Base-by-base conservation (phyloP, 495 filamentous ascomycete species). In the Lophium mytilinum region DNA sequence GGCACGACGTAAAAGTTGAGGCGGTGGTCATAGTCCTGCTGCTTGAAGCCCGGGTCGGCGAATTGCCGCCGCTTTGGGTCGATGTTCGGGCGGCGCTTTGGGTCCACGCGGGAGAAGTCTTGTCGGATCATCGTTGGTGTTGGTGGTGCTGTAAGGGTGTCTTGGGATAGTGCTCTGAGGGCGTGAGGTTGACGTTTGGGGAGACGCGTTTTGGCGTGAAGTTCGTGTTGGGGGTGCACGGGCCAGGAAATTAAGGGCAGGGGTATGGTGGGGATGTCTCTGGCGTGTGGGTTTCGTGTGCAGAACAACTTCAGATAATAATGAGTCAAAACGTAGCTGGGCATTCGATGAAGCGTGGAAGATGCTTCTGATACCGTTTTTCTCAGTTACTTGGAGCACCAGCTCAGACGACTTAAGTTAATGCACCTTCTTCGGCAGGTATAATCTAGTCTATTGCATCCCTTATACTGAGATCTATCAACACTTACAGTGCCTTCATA, bases 1-100 rank as follows among this genome's bases (percentile, higher is more conserved):
- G 94, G 91, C 18, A 78, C 77, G 24, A 80, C 78, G 74, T 99
- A 99, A 73, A 96, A 88, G 76, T 92, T 99, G 63, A 99, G 78
- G 52, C 90, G 85, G 72, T 93, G 80, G 14, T 82, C 79, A 68
- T 96, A 99, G 34, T 88, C 76, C 43, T 83, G 75, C 59, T 85
- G 79, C 73, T 87, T 80, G 75, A 80, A 92, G 9, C 77, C 70
- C 4, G 87, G 78, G 9, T 79, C 72, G 48, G 86, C 87, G 63
- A 96, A 97, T 68, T 96, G 90, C 70, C 80, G 85, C 72, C 91
- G 93, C 60, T 89, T 89, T 63, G 83, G 76, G 67, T 94, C 83
- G 62, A 92, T 71, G 43, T 76, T 77, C 53, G 81, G 79, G 57
- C 89, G 82, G 67, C 89, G 74, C 70, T 96, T 96, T 7, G 84